phyloP scores from a whole-genome alignment of 306 rosid species.

The Betula pendula region DNA sequence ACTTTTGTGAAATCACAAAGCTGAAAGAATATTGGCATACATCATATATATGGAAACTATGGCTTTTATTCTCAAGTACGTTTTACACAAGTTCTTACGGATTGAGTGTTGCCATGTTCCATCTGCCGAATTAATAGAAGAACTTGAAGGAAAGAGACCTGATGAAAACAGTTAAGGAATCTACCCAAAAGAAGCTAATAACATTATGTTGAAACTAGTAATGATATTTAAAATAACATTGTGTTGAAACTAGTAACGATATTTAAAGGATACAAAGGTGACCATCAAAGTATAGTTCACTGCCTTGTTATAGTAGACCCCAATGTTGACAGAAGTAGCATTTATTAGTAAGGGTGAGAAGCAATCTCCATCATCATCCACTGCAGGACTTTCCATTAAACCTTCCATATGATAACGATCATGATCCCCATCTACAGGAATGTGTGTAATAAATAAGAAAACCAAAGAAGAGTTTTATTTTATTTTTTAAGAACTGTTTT shows the following conservation, averaged over 20 bases:
- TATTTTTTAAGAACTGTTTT: neutral
- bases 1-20: neutral
- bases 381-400: constrained; percentile 89
- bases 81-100: constrained; percentile 54
- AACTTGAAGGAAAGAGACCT: constrained; percentile 98
- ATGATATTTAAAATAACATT: constrained; percentile 29
- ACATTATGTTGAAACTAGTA: constrained; percentile 20
- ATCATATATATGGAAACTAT: neutral
- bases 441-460: constrained; percentile 28
- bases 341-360: constrained; percentile 78
- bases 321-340: constrained; percentile 89
- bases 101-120: constrained; percentile 99
- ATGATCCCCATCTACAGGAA: constrained; percentile 64
- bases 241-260: constrained; percentile 15
- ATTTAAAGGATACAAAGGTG: constrained; percentile 89
- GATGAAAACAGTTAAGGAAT: constrained; percentile 57
- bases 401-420: constrained; percentile 84
- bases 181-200: constrained; percentile 27
- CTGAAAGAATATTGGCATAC: neutral
- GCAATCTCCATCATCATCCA: constrained; percentile 91
- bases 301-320: constrained; percentile 93
- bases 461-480: neutral
- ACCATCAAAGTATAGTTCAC: constrained; percentile 99
- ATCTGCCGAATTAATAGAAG: constrained; percentile 94
- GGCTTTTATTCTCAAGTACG: constrained; percentile 3